Evolutionary conservation across 805 yeast species (phyloP).

Genomic region (Myxozyma neglecta): DNA sequence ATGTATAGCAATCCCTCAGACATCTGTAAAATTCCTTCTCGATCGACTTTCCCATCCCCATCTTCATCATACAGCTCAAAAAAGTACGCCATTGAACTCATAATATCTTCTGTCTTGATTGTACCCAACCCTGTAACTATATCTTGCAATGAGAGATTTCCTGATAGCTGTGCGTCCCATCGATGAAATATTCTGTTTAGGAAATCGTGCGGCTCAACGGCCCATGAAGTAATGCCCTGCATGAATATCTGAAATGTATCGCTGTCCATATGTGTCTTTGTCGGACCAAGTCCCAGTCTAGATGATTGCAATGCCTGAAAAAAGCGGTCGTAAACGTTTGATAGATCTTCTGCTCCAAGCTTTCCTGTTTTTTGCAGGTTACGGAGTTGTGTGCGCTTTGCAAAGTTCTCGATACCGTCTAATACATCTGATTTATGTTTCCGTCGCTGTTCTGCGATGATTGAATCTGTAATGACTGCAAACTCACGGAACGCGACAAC

Average conservation of each 20-base stretch:
- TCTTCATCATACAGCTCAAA: conserved; percentile 71
- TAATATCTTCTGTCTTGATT: conserved; percentile 67
- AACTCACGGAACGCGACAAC: conserved; percentile 94
- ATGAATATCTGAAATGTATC: conserved; percentile 71
- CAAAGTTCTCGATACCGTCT: conserved; percentile 84
- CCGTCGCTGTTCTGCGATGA: conserved; percentile 65
- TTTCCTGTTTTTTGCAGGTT: conserved; percentile 75
- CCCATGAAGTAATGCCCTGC: conserved; percentile 80
- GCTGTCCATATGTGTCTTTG: conserved; percentile 67
- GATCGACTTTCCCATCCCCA: conserved; percentile 59
- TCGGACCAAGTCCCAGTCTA: conserved; percentile 46
- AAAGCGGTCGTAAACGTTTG: conserved; percentile 79
- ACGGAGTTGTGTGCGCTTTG: conserved; percentile 86
- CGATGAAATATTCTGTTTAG: conserved; percentile 61
- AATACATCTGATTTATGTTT: conserved; percentile 74
- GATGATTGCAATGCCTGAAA: conserved; percentile 73
- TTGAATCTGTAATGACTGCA: conserved; percentile 70
- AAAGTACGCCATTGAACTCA: conserved; percentile 76
- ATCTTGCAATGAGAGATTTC: conserved; percentile 62
- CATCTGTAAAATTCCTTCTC: conserved; percentile 76
- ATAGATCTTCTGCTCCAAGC: conserved; percentile 56
- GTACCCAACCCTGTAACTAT: conserved; percentile 72
- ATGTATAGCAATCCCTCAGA: conserved; percentile 84
- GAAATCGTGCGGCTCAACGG: conserved; percentile 48
- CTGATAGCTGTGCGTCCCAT: conserved; percentile 65